Evolutionary conservation across 2,329 filamentous ascomycete genomes (phyloP).

Genomic region (Colletotrichum cereale): DNA sequence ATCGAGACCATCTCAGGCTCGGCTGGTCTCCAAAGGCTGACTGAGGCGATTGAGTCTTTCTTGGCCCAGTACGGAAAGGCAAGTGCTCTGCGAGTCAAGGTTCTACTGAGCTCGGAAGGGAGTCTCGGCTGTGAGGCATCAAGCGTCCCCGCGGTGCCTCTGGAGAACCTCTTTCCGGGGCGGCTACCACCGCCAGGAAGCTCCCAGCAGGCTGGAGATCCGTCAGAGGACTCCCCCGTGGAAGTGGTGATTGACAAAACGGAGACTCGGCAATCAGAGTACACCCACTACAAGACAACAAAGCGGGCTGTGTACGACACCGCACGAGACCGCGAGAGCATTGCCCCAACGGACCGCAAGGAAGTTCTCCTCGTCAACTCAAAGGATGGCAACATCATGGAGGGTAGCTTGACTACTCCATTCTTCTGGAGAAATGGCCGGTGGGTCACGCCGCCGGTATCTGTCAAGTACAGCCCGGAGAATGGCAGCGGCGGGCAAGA

Average conservation of each 20-base stretch:
- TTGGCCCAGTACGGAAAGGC: slow-evolving; percentile 47
- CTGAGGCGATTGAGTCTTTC: slow-evolving; percentile 48
- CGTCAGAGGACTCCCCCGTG: slow-evolving; percentile 50
- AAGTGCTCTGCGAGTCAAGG: slow-evolving; percentile 63
- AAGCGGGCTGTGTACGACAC: slow-evolving; percentile 77
- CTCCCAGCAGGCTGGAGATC: slow-evolving; percentile 44
- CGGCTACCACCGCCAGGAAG: slow-evolving; percentile 62
- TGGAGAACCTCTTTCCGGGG: slow-evolving; percentile 69
- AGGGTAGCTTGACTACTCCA: slow-evolving; percentile 84
- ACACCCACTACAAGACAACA: slow-evolving; percentile 90
- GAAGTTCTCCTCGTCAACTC: slow-evolving; percentile 83
- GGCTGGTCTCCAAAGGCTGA: slow-evolving; percentile 58
- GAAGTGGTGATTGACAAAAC: slow-evolving; percentile 59
- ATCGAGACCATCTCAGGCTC: slow-evolving; percentile 59
- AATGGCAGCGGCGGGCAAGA: slow-evolving; percentile 80
- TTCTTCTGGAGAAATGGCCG: slow-evolving; percentile 80
- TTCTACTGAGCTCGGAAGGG: slow-evolving; percentile 66
- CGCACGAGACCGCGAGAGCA: slow-evolving; percentile 72
- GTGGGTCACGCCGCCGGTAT: slow-evolving; percentile 86
- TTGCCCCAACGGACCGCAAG: slow-evolving; percentile 63
- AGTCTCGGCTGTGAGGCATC: slow-evolving; percentile 52
- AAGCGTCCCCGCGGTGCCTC: slow-evolving; percentile 49
- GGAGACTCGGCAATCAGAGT: slow-evolving; percentile 65
- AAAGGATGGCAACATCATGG: slow-evolving; percentile 76
- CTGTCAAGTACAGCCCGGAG: slow-evolving; percentile 50